Percentiles rank a stretch among this genome's conserved stretches.
phyloP scores from a whole-genome alignment of 495 filamentous ascomycete genomes.

The Penicillium coprophilum region DNA sequence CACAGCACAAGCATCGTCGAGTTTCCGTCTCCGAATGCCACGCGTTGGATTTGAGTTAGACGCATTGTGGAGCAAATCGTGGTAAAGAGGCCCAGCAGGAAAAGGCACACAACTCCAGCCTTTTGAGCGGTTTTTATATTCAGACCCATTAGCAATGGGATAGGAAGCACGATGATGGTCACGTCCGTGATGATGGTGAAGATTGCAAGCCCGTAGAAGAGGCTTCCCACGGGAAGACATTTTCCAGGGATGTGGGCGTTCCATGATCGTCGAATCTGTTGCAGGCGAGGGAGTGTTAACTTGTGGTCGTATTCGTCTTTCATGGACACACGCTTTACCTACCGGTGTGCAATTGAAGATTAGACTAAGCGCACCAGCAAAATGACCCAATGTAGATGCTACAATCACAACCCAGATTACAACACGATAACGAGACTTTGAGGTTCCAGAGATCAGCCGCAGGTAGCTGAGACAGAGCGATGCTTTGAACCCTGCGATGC shows the following conservation, averaged over 20 bases:
- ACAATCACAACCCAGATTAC: constrained; percentile 50
- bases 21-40: constrained; percentile 53
- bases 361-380: constrained; percentile 50
- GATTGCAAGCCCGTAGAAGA: constrained; percentile 53
- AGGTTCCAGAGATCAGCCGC: constrained; percentile 50
- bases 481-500: constrained; percentile 60
- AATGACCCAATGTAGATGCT: constrained; percentile 45
- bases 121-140: constrained; percentile 54
- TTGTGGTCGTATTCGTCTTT: neutral
- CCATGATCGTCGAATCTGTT: constrained; percentile 53
- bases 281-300: neutral
- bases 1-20: constrained; percentile 58
- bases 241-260: constrained; percentile 32
- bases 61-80: constrained; percentile 57
- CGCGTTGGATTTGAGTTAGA: constrained; percentile 52
- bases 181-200: constrained; percentile 56
- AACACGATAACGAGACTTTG: constrained; percentile 44
- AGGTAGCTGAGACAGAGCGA: constrained; percentile 58
- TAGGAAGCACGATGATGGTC: constrained; percentile 52
- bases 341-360: constrained; percentile 56
- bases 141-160: constrained; percentile 52
- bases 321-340: neutral
- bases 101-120: constrained; percentile 52
- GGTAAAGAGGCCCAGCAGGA: constrained; percentile 58
- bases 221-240: constrained; percentile 51